Conservation (phyloP, 805 yeast species). For the Maudiozyma turicensis region DNA sequence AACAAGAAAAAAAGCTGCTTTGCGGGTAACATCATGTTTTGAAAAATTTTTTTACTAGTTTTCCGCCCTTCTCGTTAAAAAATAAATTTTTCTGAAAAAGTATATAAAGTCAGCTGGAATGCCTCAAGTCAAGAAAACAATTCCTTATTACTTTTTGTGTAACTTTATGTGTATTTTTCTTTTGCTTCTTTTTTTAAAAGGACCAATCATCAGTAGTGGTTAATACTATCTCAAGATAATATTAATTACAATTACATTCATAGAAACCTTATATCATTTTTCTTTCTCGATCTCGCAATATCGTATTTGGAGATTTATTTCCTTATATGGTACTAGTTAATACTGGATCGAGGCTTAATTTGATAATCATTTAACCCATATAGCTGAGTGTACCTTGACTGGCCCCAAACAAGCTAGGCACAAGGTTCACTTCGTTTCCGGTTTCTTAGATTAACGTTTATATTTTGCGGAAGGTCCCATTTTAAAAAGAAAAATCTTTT, state of each 20-base stretch:
- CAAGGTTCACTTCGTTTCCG: slow-evolving; percentile 33
- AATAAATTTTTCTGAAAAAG: no score
- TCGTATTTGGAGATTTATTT: neutral
- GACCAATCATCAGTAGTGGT: slow-evolving; percentile 34
- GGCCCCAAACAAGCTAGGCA: slow-evolving; percentile 32
- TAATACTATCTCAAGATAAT: slow-evolving; percentile 35
- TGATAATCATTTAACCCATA: slow-evolving; percentile 28
- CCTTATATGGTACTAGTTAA: slow-evolving; percentile 22
- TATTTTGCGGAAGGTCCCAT: slow-evolving; percentile 22
- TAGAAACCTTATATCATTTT: slow-evolving; percentile 30
- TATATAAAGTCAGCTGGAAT: neutral
- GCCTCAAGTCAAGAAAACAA: neutral
- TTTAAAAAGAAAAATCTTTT: neutral
- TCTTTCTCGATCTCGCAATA: slow-evolving; percentile 16
- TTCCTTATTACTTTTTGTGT: neutral
- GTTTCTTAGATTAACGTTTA: slow-evolving; percentile 31
- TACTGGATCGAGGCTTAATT: slow-evolving; percentile 26
- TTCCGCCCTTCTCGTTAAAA: neutral
- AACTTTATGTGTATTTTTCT: slow-evolving; percentile 1
- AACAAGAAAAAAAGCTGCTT: neutral
- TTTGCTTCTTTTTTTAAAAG: slow-evolving; percentile 14
- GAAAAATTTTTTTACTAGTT: neutral
- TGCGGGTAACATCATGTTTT: neutral
- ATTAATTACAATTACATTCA: slow-evolving; percentile 29
- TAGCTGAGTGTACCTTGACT: slow-evolving; percentile 32